These are phyloP conservation scores for Pinus tabuliformis DNA, from an alignment of 75 land plant genomes.

Conservation along the genomic window DNA sequence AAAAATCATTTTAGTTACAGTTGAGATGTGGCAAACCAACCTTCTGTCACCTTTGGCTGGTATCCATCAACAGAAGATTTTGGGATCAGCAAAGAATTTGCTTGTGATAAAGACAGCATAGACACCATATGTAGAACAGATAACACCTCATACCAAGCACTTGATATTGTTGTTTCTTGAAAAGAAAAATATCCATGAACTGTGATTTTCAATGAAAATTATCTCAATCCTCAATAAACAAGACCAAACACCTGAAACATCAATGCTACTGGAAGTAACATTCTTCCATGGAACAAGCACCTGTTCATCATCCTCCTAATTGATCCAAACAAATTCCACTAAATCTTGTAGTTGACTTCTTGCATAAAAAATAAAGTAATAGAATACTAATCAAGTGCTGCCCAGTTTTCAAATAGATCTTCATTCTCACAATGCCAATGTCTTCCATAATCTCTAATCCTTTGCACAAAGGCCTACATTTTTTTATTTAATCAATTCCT, in stretches of 20 bases:
- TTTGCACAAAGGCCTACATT: not conserved
- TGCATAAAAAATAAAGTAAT: slow-evolving; percentile 12
- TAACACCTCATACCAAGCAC: slow-evolving; percentile 86
- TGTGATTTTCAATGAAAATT: not conserved
- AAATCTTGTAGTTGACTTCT: slow-evolving; percentile 51
- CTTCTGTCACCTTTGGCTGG: slow-evolving; percentile 74
- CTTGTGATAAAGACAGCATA: slow-evolving; percentile 71
- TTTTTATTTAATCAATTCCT: not conserved
- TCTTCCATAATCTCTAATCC: not conserved
- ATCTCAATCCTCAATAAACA: not conserved
- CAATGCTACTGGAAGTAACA: not conserved
- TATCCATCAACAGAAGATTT: slow-evolving; percentile 71
- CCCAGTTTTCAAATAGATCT: not conserved
- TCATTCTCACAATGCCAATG: not conserved
- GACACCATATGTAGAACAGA: slow-evolving; percentile 90
- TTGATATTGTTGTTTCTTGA: slow-evolving; percentile 72
- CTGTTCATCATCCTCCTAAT: slow-evolving; percentile 81
- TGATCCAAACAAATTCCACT: slow-evolving; percentile 80
- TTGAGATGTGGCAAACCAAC: slow-evolving; percentile 21
- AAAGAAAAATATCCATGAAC: not conserved
- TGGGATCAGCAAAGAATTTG: slow-evolving; percentile 73
- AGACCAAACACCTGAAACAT: not conserved
- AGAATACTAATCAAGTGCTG: slow-evolving; percentile 1
- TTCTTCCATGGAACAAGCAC: slow-evolving; percentile 7
- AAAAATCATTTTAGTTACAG: not conserved